Percentiles rank a stretch among this genome's conserved stretches.
phyloP scores from a whole-genome alignment of 1,284 basidiomycete genomes.

The Cutaneotrichosporon spelunceum region DNA sequence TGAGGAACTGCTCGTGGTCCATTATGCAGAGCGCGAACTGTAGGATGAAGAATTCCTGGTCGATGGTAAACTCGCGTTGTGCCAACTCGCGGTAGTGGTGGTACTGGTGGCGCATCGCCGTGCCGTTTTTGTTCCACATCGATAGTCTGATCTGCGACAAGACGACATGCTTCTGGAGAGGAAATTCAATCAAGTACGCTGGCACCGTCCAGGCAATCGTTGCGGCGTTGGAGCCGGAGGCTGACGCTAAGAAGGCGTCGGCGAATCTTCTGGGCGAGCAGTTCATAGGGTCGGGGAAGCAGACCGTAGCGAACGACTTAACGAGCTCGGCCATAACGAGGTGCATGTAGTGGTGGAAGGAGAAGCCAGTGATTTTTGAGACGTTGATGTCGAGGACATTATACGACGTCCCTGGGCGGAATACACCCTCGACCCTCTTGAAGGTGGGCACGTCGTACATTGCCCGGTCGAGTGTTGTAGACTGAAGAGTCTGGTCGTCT shows the following conservation, averaged over 20 bases:
- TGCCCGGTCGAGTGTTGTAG: conserved; percentile 58
- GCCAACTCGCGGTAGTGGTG: conserved; percentile 95
- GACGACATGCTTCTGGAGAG: conserved; percentile 62
- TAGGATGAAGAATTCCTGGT: conserved; percentile 91
- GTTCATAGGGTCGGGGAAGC: conserved; percentile 9
- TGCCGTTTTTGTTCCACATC: conserved; percentile 96
- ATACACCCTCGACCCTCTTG: conserved; percentile 53
- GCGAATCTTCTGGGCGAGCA: not conserved
- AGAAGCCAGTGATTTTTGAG: conserved; percentile 44
- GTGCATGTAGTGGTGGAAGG: conserved; percentile 89
- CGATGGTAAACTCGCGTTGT: conserved; percentile 92
- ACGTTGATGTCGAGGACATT: conserved; percentile 69
- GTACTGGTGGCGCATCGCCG: conserved; percentile 91
- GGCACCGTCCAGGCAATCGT: not conserved
- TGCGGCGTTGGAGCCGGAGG: not conserved
- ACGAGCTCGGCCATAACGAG: conserved; percentile 88
- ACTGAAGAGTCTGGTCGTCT: conserved; percentile 54
- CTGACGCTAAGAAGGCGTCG: not conserved
- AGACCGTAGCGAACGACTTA: conserved; percentile 54
- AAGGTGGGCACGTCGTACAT: conserved; percentile 63
- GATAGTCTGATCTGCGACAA: conserved; percentile 93
- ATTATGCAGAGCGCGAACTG: conserved; percentile 78
- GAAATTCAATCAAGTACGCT: conserved; percentile 72
- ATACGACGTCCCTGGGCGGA: conserved; percentile 24
- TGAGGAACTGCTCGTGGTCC: conserved; percentile 74